phyloP scores from a whole-genome alignment of 805 yeast genomes.

The Phaffomyces antillensis region DNA sequence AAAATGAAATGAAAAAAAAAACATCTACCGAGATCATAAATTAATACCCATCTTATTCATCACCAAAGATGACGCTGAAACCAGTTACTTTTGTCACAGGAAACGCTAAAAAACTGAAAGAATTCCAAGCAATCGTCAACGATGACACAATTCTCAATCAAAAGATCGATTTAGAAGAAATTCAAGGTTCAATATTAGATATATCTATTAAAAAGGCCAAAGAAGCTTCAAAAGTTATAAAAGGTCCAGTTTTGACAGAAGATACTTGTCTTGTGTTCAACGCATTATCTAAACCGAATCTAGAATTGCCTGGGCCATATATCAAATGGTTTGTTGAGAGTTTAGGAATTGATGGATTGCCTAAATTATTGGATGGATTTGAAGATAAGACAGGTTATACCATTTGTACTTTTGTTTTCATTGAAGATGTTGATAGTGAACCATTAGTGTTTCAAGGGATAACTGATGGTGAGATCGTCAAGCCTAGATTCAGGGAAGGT shows the following conservation, averaged over 20 bases:
- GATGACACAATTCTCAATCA: constrained; percentile 47
- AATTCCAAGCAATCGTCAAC: constrained; percentile 69
- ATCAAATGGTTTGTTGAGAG: constrained; percentile 84
- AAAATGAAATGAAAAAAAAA: no score
- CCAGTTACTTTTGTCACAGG: constrained; percentile 76
- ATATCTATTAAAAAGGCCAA: constrained; percentile 76
- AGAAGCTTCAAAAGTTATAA: constrained; percentile 54
- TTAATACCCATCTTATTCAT: not conserved
- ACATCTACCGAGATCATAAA: not conserved
- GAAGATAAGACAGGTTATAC: constrained; percentile 84
- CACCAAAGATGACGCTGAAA: constrained; percentile 3
- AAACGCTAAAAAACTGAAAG: constrained; percentile 79
- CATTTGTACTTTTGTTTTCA: constrained; percentile 86
- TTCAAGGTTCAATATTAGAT: constrained; percentile 82
- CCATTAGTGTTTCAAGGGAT: constrained; percentile 80
- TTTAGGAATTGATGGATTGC: constrained; percentile 71
- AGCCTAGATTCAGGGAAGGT: constrained; percentile 55
- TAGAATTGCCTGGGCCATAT: constrained; percentile 86
- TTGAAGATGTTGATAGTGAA: constrained; percentile 70
- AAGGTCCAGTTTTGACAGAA: constrained; percentile 88
- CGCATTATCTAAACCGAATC: constrained; percentile 53
- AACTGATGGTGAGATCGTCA: constrained; percentile 75
- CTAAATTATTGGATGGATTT: constrained; percentile 70
- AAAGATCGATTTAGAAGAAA: constrained; percentile 76
- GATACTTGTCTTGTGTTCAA: constrained; percentile 86